These are phyloP conservation scores for Suillus clintonianus DNA, from an alignment of 768 basidiomycete species.

Conservation along the genomic window DNA sequence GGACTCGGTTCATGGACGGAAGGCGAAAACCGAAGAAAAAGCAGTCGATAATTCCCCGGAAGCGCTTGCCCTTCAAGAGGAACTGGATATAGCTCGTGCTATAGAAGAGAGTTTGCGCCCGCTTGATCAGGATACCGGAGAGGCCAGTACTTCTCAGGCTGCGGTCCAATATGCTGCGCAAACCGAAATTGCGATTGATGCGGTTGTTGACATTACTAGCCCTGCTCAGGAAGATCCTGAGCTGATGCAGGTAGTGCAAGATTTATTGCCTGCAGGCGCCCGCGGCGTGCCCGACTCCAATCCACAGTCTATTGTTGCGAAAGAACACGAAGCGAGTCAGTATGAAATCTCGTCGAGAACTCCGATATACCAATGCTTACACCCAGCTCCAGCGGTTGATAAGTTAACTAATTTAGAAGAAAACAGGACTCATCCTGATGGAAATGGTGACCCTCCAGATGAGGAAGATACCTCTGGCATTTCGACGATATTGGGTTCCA, in stretches of 20 bases:
- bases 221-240: slow-evolving; percentile 14
- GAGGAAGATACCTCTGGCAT: slow-evolving; percentile 1
- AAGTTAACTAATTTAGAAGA: neutral
- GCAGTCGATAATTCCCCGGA: slow-evolving; percentile 12
- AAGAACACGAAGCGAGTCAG: neutral
- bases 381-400: neutral
- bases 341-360: neutral
- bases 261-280: slow-evolving; percentile 18
- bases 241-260: slow-evolving; percentile 33
- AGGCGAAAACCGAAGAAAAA: slow-evolving; percentile 2
- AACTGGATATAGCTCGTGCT: slow-evolving; percentile 44
- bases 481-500: slow-evolving; percentile 63
- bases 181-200: slow-evolving; percentile 8
- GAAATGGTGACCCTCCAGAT: neutral
- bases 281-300: neutral
- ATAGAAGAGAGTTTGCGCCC: slow-evolving; percentile 48
- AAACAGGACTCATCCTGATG: too few species aligned
- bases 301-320: neutral
- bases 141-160: slow-evolving; percentile 6
- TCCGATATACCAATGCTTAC: neutral
- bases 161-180: slow-evolving; percentile 10
- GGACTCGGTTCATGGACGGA: slow-evolving; percentile 4
- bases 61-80: slow-evolving; percentile 34
- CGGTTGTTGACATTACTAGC: slow-evolving; percentile 8
- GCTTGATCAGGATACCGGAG: slow-evolving; percentile 5